phyloP scores from a whole-genome alignment of 2,329 filamentous ascomycete genomes.

The Neopestalotiopsis clavispora region DNA sequence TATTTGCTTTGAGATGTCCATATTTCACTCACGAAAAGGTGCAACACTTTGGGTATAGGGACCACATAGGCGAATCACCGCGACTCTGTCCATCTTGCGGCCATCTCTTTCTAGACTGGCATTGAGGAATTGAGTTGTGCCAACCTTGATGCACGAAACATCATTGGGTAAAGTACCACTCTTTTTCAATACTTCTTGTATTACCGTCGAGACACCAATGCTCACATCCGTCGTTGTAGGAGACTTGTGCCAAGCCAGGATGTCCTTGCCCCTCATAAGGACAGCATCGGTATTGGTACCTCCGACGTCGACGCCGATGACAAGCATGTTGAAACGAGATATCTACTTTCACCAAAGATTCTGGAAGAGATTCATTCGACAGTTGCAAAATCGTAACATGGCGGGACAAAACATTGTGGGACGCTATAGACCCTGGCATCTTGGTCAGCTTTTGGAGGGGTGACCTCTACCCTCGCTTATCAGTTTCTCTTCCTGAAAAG shows the following conservation, averaged over 20 bases:
- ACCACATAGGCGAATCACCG: slow-evolving; percentile 58
- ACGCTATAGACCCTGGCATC: too few relatives aligned
- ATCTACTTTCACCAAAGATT: too few relatives aligned
- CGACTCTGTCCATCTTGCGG: slow-evolving; percentile 52
- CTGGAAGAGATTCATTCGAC: too few relatives aligned
- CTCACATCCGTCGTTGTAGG: slow-evolving; percentile 54
- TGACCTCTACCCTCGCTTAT: too few relatives aligned
- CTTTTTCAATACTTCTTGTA: slow-evolving; percentile 46
- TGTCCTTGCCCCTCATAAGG: neutral
- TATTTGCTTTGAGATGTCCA: neutral
- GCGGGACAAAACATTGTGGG: too few relatives aligned
- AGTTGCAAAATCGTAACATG: too few relatives aligned
- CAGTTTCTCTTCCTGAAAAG: too few relatives aligned
- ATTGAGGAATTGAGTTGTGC: slow-evolving; percentile 64
- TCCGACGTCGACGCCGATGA: slow-evolving; percentile 4
- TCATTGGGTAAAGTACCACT: slow-evolving; percentile 34
- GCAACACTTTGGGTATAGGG: slow-evolving; percentile 37
- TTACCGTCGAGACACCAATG: slow-evolving; percentile 49
- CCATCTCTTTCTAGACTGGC: slow-evolving; percentile 60
- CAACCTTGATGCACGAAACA: slow-evolving; percentile 56
- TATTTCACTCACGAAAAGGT: neutral
- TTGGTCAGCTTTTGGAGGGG: too few relatives aligned
- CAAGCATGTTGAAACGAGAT: neutral
- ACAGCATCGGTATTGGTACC: slow-evolving; percentile 5
- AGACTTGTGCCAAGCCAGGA: slow-evolving; percentile 50